Conservation (phyloP, 169 alveolate genomes). For the Amoebophrya sp. region DNA sequence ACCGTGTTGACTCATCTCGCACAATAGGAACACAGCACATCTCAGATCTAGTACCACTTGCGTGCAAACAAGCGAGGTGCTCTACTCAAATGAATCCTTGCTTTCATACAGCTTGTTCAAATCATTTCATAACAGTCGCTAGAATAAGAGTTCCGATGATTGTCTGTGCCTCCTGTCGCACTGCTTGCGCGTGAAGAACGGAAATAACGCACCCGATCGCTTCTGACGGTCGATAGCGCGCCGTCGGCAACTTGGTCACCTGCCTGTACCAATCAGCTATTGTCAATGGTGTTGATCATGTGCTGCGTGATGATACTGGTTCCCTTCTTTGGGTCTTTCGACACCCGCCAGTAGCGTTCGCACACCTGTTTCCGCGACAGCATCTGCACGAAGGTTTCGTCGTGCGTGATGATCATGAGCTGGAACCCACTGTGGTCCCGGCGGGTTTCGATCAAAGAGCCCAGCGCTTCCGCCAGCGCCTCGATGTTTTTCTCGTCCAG, state of each 20-base stretch:
- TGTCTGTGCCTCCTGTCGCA: background rate
- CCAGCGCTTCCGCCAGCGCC: conserved; percentile 52
- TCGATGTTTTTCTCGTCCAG: conserved; percentile 65
- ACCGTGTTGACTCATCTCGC: too few relatives aligned
- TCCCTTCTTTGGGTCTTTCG: conserved; percentile 33
- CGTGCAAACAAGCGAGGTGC: too few relatives aligned
- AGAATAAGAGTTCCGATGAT: too few relatives aligned
- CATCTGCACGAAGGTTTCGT: conserved; percentile 81
- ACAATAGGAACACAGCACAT: too few relatives aligned
- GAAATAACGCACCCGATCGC: too few relatives aligned
- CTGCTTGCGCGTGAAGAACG: background rate
- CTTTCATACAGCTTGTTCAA: too few relatives aligned
- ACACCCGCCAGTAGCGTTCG: conserved; percentile 43
- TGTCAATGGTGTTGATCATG: background rate
- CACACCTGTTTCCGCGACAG: conserved; percentile 48
- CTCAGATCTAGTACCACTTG: too few relatives aligned
- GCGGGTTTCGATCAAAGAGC: conserved; percentile 52
- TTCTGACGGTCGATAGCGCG: too few relatives aligned
- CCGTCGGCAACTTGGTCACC: too few relatives aligned
- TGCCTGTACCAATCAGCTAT: too few relatives aligned
- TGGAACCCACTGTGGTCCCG: conserved; percentile 51
- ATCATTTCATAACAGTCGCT: too few relatives aligned
- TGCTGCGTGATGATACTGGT: background rate
- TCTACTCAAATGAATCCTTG: too few relatives aligned
- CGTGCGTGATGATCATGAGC: conserved; percentile 93